Conservation (phyloP, 1,139 yeast genomes). For the Yamadazyma atlantica region DNA sequence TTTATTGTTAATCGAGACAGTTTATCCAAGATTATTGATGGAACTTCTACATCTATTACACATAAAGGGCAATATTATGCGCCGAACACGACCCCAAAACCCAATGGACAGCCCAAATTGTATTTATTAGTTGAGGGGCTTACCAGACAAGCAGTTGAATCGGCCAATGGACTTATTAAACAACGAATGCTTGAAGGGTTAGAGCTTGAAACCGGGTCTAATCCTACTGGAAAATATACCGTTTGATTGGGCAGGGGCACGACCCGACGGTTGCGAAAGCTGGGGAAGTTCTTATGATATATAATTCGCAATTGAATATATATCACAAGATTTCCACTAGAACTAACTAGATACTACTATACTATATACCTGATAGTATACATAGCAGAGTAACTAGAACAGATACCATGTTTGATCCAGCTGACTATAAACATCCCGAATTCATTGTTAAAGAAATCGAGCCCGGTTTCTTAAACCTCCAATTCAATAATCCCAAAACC, state of each 20-base stretch:
- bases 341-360: too few species aligned
- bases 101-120: slow-evolving; percentile 61
- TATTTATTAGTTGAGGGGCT: slow-evolving; percentile 79
- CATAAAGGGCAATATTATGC: slow-evolving; percentile 80
- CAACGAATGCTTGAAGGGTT: slow-evolving; percentile 62
- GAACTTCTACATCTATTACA: slow-evolving; percentile 77
- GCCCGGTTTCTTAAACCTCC: slow-evolving; percentile 56
- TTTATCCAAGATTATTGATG: slow-evolving; percentile 63
- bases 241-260: slow-evolving; percentile 23
- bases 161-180: slow-evolving; percentile 66
- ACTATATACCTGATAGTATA: too few species aligned
- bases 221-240: slow-evolving; percentile 38
- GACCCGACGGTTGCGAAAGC: background rate
- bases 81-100: slow-evolving; percentile 40
- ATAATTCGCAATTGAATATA: background rate
- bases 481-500: slow-evolving; percentile 61
- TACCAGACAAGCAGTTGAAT: slow-evolving; percentile 59
- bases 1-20: slow-evolving; percentile 71
- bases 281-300: background rate
- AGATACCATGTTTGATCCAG: slow-evolving; percentile 21
- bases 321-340: too few species aligned
- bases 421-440: slow-evolving; percentile 34
- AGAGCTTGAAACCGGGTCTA: slow-evolving; percentile 39
- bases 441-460: slow-evolving; percentile 42
- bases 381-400: background rate